phyloP scores from a whole-genome alignment of 257 asterid genomes.

The Salvia hispanica region DNA sequence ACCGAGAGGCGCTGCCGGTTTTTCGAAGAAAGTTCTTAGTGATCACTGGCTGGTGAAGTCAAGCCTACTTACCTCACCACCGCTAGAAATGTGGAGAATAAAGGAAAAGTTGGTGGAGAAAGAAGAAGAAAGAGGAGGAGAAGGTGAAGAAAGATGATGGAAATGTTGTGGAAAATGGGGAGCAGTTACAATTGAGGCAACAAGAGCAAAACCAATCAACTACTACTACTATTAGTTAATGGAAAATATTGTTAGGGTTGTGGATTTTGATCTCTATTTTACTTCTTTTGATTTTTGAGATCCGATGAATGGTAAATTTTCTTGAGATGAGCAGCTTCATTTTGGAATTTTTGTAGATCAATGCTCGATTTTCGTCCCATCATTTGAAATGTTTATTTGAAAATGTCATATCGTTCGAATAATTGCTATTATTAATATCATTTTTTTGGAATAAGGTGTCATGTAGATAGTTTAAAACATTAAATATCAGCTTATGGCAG shows the following conservation, averaged over 20 bases:
- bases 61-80: conserved; percentile 68
- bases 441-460: too few relatives aligned
- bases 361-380: too few relatives aligned
- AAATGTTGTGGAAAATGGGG: conserved; percentile 22
- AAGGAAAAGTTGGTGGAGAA: conserved; percentile 12
- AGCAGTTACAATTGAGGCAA: conserved; percentile 29
- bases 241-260: background rate
- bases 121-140: conserved; percentile 32
- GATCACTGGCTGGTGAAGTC: conserved; percentile 66
- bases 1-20: conserved; percentile 36
- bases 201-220: conserved; percentile 3
- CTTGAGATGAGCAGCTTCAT: conserved; percentile 37
- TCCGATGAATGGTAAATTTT: conserved; percentile 41
- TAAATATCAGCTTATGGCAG: too few relatives aligned
- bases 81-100: conserved; percentile 20
- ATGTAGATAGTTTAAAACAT: too few relatives aligned
- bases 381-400: too few relatives aligned
- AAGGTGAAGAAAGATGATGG: conserved; percentile 21
- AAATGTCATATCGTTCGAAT: too few relatives aligned
- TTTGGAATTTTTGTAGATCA: conserved; percentile 15
- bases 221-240: background rate
- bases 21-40: conserved; percentile 63
- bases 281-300: conserved; percentile 27
- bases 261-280: background rate
- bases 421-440: too few relatives aligned